Base-by-base conservation (phyloP, 1,284 basidiomycete genomes). In the Pascua guehoae region DNA sequence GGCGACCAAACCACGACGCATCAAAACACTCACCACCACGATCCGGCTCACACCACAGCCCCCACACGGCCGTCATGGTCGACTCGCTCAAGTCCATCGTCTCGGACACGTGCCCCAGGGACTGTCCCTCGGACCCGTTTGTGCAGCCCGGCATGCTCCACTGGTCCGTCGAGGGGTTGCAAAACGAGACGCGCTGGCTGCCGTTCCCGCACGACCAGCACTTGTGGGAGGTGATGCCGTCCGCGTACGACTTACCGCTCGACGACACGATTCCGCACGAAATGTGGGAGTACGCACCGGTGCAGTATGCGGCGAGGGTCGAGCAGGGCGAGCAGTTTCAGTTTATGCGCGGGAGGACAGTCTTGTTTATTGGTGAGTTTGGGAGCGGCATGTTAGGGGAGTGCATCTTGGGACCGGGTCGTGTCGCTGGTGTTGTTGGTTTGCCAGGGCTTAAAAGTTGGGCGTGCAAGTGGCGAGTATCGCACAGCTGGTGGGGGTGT, bases 161-260 rank as follows among this genome's bases (percentile, higher is more conserved):
- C 56, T 67, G 62, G 54, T 55, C 52, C 4, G 41, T 39, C 2
- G 12, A 14, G 2, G 58, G 54, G 2, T n/a, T 18, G 12, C 49
- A 55, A 8, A 56, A 59, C 42, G 62, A 65, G 24, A 67, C 66
- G 24, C 59, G 64, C 16, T 67, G 63, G 61, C 41, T 65, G 14
- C 63, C 66, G 12, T 67, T 65, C 24, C 58, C 59, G 16, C 36
- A 41, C 1, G 18, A 42, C 4, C 24, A 46, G 2, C 12, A 43
- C 2, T 4, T 10, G 15, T 51, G 52, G 53, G 53, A 53, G 17
- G 49, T 15, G 7, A 36, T 39, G 53, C 39, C 53, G 24, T 37
- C 24, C 41, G 46, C 50, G 41, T 47, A 53, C 15, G 57, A 64
- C 12, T 51, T 59, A 18, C 46, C 60, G 10, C 43, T 56, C 15